Evolutionary conservation across 192 early-diverging fungal species (phyloP), one percentile per base, ranked within the genome.

Genomic region (Nowakowskiella sp.): DNA sequence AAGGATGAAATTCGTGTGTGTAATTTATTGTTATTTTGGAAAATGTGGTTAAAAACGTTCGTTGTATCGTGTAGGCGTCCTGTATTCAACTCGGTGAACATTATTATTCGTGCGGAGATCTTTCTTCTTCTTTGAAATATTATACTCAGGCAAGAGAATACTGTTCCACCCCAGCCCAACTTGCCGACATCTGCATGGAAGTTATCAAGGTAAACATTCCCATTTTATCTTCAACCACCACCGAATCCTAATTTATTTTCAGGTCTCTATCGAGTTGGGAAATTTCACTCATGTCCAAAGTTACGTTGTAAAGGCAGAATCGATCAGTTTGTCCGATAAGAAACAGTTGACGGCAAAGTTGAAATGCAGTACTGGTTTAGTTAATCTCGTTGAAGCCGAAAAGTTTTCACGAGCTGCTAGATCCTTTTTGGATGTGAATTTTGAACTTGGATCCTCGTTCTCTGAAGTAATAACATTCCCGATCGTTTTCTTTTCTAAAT

Each of bases 1-100:
- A 92, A 89, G 55, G 90, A 92, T 72, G 83, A 78, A 61, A 88
- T 92, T 46, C 66, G 90, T 49, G 89, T 89, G 71, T 31, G 71
- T 54, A 2, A 10, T 28, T 23, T 36, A 4, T 27, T 25, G 9
- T 6, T 4, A 6, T 59, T 13, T n/a, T 8, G 19, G 16, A n/a
- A 10, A 25, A 56, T n/a, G 10, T 25, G 23, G 6, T 7, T 25
- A 24, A 7, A 6, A 58, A 28, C 10, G n/a, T 7, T 32, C 16
- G 25, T 19, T 30, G 27, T 16, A 22, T 56, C 22, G 19, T 52
- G 28, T 7, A 26, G n/a, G 24, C 16, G 22, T 54, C 25, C 25
- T 31, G 50, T 16, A 34, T 4, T 10, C 19, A 92, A 32, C 71
- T 92, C 8, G 90, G 86, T 2, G 86, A 88, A 46, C 85, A 86